Evolutionary conservation across 2,329 filamentous ascomycete genomes (phyloP).

Genomic region (Colletotrichum limetticola): DNA sequence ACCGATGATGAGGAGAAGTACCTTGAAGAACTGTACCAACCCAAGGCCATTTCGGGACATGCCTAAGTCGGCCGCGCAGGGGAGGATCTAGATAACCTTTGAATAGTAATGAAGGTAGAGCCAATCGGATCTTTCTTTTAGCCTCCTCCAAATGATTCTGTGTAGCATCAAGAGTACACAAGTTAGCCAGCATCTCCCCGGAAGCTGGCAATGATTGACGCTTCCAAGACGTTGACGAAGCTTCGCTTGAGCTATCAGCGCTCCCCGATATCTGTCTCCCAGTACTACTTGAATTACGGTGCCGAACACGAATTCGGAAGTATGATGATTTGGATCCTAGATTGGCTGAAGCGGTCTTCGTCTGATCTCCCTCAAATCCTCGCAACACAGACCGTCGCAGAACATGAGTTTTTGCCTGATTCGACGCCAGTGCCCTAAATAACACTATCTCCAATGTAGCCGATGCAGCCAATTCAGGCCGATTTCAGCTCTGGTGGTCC

Average conservation of each 20-base stretch:
- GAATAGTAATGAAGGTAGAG: too few relatives aligned
- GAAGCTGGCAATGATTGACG: background rate
- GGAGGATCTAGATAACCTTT: too few relatives aligned
- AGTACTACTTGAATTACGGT: background rate
- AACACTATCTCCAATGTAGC: background rate
- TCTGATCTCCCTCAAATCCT: conserved; percentile 5
- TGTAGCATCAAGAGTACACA: too few relatives aligned
- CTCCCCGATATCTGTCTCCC: background rate
- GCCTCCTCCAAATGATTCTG: background rate
- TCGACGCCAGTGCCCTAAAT: background rate
- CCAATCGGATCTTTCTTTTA: background rate
- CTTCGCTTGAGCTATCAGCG: background rate
- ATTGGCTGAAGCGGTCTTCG: conserved; percentile 9
- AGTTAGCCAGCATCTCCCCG: too few relatives aligned
- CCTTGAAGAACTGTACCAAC: conserved; percentile 70
- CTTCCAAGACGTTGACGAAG: background rate
- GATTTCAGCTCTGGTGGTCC: background rate
- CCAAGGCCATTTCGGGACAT: conserved; percentile 53
- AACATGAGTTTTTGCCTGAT: background rate
- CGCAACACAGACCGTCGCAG: conserved; percentile 10
- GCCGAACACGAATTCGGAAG: conserved; percentile 19
- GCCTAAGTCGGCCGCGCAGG: background rate
- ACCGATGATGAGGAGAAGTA: conserved; percentile 69
- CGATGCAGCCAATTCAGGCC: background rate
- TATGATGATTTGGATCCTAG: background rate